Evolutionary conservation across 441 rosid genomes (phyloP), one percentile per base, ranked within the genome.

Genomic region (Bocquillonia castaneifolia): DNA sequence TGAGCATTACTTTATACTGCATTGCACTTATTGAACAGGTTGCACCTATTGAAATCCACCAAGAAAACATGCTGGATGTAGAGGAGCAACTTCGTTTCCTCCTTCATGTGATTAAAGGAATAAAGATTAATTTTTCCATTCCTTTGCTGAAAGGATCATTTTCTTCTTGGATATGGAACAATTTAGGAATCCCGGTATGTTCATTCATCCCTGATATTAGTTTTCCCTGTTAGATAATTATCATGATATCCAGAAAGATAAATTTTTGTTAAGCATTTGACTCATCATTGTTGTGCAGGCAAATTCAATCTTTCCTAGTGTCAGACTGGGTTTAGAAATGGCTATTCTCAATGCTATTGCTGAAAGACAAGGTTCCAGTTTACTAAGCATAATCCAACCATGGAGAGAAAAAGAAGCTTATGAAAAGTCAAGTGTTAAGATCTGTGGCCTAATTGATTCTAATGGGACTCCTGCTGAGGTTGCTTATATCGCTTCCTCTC

Each of bases 301-400:
- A 74, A 73, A 74, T 77, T 85, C 96, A 22, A 76, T 94, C 80
- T 88, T 85, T 72, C 93, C 96, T 12, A 94, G 96, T 82, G 93
- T 94, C 69, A 82, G 95, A 82, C 91, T 94, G 77, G 99, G 99
- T 77, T 72, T 94, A 71, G 99, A 94, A 86, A 90, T 89, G 97
- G 97, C 96, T 68, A 76, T 94, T 59, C 86, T 94, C 67, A 86
- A 77, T 77, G 97, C 88, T 50, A 55, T 91, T 55, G 90, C 93
- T 40, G 86, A 58, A 76, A 86, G 82, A 63, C 81, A 83, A 77
- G 83, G 84, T 74, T 81, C 83, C 63, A 82, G 81, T 78, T 79
- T 94, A 68, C 70, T 86, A 56, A 73, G 72, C 71, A 72, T 88
- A 63, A 86, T 85, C 56, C 76, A 74, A 73, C 77, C 81, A 48